Evolutionary conservation across 495 filamentous ascomycete genomes (phyloP).

Genomic region (Podospora bellae-mahoneyi): DNA sequence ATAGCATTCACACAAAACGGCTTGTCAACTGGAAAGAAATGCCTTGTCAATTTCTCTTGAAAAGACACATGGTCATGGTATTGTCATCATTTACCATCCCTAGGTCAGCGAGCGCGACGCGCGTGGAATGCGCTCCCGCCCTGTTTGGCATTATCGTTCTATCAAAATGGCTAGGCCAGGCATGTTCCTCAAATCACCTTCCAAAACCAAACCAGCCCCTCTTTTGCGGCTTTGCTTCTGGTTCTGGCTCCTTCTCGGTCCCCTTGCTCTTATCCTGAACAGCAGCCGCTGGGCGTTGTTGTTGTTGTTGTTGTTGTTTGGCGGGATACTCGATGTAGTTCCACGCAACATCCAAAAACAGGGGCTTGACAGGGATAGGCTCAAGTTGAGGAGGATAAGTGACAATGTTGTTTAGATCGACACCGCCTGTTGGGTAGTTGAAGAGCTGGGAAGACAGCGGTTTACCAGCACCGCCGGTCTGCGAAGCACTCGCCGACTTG

Average conservation of each 20-base stretch:
- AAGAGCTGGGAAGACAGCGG: conserved; percentile 69
- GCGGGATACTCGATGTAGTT: conserved; percentile 97
- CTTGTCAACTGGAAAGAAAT: not conserved
- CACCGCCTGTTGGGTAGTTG: conserved; percentile 63
- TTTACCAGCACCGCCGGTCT: conserved; percentile 28
- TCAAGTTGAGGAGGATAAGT: conserved; percentile 79
- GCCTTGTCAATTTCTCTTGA: not conserved
- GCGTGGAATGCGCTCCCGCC: not conserved
- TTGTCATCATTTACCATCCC: not conserved
- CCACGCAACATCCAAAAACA: conserved; percentile 96
- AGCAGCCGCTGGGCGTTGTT: conserved; percentile 5
- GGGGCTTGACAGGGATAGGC: conserved; percentile 85
- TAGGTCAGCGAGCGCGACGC: not conserved
- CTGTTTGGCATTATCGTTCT: not conserved
- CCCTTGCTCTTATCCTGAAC: conserved; percentile 1
- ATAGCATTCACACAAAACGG: not conserved
- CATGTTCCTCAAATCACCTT: conserved; percentile 40
- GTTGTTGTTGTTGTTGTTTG: conserved; percentile 23
- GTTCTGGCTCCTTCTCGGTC: conserved; percentile 37
- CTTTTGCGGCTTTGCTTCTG: conserved; percentile 52
- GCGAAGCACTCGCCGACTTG: conserved; percentile 31
- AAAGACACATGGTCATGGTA: not conserved
- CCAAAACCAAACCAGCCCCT: conserved; percentile 92
- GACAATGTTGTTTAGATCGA: conserved; percentile 77
- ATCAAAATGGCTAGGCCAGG: not conserved